Percentiles rank a stretch among this genome's conserved stretches.
Evolutionary conservation across 805 yeast species (phyloP).

Genomic region (Barnettozyma siamensis): DNA sequence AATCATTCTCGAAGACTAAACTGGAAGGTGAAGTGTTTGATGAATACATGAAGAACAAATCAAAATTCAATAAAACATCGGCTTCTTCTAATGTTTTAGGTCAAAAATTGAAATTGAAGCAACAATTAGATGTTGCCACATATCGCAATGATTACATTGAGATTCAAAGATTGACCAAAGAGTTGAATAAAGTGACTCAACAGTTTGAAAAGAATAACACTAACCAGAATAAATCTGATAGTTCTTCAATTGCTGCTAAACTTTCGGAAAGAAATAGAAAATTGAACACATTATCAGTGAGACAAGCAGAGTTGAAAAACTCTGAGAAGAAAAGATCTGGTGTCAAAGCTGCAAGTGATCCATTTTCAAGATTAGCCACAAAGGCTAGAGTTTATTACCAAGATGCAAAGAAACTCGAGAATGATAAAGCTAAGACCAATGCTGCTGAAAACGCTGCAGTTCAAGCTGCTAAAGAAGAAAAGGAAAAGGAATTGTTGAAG

Average conservation of each 20-base stretch:
- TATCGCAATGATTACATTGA: conserved; percentile 39
- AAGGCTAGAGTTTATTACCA: conserved; percentile 77
- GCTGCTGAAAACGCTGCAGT: conserved; percentile 42
- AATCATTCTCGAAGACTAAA: conserved; percentile 55
- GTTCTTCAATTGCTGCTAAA: conserved; percentile 24
- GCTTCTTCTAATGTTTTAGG: conserved; percentile 73
- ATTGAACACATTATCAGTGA: conserved; percentile 67
- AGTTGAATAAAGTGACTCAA: conserved; percentile 33
- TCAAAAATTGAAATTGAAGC: conserved; percentile 64
- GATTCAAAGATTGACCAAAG: conserved; percentile 30
- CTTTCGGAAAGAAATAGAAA: conserved; percentile 61
- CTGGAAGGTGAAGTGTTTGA: conserved; percentile 72
- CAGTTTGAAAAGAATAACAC: conserved; percentile 30
- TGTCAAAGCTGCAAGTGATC: conserved; percentile 50
- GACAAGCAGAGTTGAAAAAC: conserved; percentile 71
- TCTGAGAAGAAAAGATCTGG: conserved; percentile 46
- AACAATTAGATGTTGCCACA: conserved; percentile 68
- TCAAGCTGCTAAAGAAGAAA: conserved; percentile 36
- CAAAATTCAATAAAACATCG: conserved; percentile 48
- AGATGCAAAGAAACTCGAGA: conserved; percentile 47
- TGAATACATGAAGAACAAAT: conserved; percentile 69
- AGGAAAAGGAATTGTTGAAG: conserved; percentile 40
- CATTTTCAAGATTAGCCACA: conserved; percentile 86
- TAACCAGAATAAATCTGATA: conserved; percentile 22
- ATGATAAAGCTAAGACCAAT: conserved; percentile 51